phyloP scores from a whole-genome alignment of 1,284 basidiomycete species.

The Ceratobasidium sp. region DNA sequence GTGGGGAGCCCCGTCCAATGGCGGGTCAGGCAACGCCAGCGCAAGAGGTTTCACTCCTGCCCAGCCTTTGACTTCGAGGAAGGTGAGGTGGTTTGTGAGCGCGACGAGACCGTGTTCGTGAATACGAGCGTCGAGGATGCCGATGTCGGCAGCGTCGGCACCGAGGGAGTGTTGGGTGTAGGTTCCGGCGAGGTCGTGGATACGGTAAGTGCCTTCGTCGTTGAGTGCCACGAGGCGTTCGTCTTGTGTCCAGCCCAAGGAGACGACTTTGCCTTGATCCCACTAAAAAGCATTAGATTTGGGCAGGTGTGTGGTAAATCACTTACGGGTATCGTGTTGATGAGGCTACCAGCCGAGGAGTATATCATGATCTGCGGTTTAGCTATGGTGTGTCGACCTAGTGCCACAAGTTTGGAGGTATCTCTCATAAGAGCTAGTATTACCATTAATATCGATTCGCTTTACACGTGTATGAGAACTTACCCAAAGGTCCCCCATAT shows the following conservation, averaged over 20 bases:
- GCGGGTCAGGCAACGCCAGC: slow-evolving; percentile 77
- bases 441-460: slow-evolving; percentile 14
- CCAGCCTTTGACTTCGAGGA: slow-evolving; percentile 90
- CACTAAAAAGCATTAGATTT: slow-evolving; percentile 64
- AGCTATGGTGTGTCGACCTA: slow-evolving; percentile 73
- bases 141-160: slow-evolving; percentile 84
- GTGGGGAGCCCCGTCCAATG: slow-evolving; percentile 65
- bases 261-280: slow-evolving; percentile 84
- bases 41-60: slow-evolving; percentile 76
- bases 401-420: slow-evolving; percentile 80
- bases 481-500: slow-evolving; percentile 91
- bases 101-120: slow-evolving; percentile 90
- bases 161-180: slow-evolving; percentile 90
- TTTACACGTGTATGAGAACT: slow-evolving; percentile 48
- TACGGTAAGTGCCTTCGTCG: slow-evolving; percentile 90
- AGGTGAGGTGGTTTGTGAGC: slow-evolving; percentile 78
- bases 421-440: slow-evolving; percentile 88
- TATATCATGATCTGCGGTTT: slow-evolving; percentile 84
- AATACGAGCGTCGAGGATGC: slow-evolving; percentile 86
- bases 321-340: slow-evolving; percentile 57
- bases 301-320: slow-evolving; percentile 55
- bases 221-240: slow-evolving; percentile 88
- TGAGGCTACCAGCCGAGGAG: slow-evolving; percentile 61
- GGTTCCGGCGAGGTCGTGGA: slow-evolving; percentile 89
- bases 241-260: slow-evolving; percentile 71